Percentiles rank a stretch among this genome's conserved stretches.
Conservation (phyloP, 345 rosid genomes). For the Anastatica hierochuntica region DNA sequence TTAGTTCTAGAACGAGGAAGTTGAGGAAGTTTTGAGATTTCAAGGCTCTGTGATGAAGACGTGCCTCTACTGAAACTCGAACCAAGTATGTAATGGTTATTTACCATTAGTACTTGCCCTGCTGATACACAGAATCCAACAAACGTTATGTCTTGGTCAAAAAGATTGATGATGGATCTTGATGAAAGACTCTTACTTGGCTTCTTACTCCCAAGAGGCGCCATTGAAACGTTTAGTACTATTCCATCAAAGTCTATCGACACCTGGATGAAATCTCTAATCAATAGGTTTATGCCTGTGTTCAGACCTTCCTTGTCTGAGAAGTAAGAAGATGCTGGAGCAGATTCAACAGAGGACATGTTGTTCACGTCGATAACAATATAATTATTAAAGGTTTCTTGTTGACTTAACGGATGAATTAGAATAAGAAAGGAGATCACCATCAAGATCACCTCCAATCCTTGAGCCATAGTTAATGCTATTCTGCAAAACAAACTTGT, state of each 20-base stretch:
- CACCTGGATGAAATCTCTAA: conserved; percentile 31
- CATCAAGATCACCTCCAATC: conserved; percentile 18
- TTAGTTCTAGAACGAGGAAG: conserved; percentile 27
- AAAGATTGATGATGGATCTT: conserved; percentile 26
- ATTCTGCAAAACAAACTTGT: conserved; percentile 3
- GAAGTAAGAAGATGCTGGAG: conserved; percentile 35
- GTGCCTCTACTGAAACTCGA: conserved; percentile 58
- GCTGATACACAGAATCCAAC: conserved; percentile 65
- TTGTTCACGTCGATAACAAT: conserved; percentile 49
- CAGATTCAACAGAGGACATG: conserved; percentile 28
- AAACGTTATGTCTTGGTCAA: conserved; percentile 31
- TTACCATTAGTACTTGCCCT: conserved; percentile 24
- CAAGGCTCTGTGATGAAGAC: conserved; percentile 25
- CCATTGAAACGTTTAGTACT: conserved; percentile 36
- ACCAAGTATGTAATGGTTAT: conserved; percentile 48
- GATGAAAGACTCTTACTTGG: conserved; percentile 46
- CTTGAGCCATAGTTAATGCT: conserved; percentile 15
- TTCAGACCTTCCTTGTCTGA: conserved; percentile 3
- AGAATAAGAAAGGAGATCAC: conserved; percentile 16
- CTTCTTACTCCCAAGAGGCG: conserved; percentile 24
- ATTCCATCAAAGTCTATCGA: conserved; percentile 54
- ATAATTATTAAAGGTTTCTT: conserved; percentile 32
- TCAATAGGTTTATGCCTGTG: conserved; percentile 26
- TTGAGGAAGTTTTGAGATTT: conserved; percentile 41
- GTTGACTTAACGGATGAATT: conserved; percentile 23